Percentiles rank a stretch among this genome's conserved stretches.
These are phyloP conservation scores for Suhomyces emberorum DNA, from an alignment of 805 yeast genomes.

Conservation along the genomic window DNA sequence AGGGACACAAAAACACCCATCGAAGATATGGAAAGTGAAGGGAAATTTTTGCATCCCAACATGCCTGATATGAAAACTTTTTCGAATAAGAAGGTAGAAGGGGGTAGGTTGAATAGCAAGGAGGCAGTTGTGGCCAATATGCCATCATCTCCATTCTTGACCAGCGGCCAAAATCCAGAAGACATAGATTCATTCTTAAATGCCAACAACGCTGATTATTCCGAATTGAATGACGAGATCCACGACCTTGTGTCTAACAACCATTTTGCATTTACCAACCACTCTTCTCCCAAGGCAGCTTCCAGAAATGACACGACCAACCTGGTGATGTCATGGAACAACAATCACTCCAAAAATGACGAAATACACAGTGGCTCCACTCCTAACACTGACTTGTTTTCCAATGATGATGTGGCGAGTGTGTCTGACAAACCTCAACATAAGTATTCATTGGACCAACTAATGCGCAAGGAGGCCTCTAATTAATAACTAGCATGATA, in stretches of 20 bases:
- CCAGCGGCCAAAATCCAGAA: conserved; percentile 13
- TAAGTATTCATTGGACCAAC: conserved; percentile 1
- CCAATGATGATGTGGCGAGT: conserved; percentile 16
- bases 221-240: conserved; percentile 19
- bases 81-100: conserved; percentile 19
- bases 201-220: conserved; percentile 12
- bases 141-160: conserved; percentile 41
- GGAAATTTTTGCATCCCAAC: conserved; percentile 16
- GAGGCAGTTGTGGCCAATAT: conserved; percentile 27
- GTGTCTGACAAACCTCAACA: conserved; percentile 1
- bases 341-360: conserved; percentile 2
- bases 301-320: conserved; percentile 35
- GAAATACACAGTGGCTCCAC: conserved; percentile 18
- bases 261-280: conserved; percentile 6
- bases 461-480: background rate
- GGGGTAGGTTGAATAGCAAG: conserved; percentile 15
- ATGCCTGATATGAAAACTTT: conserved; percentile 33
- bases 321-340: conserved; percentile 27
- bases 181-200: conserved; percentile 15
- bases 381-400: conserved; percentile 25
- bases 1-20: conserved; percentile 19
- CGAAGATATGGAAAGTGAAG: conserved; percentile 15
- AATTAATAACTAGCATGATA: background rate
- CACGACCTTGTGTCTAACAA: conserved; percentile 15
- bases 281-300: conserved; percentile 33